Base-by-base conservation (phyloP, 2,329 filamentous ascomycete genomes). In the Emergomyces pasteurianus region DNA sequence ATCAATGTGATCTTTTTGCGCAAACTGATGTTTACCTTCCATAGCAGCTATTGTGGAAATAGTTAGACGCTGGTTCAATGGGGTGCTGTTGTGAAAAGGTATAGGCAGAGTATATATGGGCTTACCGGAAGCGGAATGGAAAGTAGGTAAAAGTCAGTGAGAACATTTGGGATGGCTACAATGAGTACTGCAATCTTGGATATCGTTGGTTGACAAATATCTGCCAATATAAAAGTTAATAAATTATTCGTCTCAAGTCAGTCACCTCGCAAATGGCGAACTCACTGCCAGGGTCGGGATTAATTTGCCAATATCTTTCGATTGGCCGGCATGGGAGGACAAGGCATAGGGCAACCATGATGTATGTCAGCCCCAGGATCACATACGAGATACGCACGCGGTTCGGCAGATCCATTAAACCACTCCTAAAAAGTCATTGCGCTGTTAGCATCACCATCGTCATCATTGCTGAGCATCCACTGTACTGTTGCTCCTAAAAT, bases 111-210 rank as follows among this genome's bases (percentile, higher is more conserved):
- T 12, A n/a, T 9, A 21, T 40, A 40, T 55, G 18, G 10, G 63
- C 67, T 62, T 68, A 84, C 80, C 1, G 82, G 81, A 3, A 85
- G 71, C 0, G 82, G 81, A 28, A 85, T 83, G 23, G 77, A 77
- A 60, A 85, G 77, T 16, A 85, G 73, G 62, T 84, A 85, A 1
- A 83, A 53, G 63, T 85, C 83, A 3, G 83, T 85, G 2, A 75
- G 58, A 6, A 83, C 74, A 63, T 84, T 84, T 54, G 79, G 72
- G 6, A 76, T 70, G 58, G 80, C 74, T 1, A 74, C 76, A 21
- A 79, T 74, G 67, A 77, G 77, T 43, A 82, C 72, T 57, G 80
- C 73, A 34, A 76, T 72, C 10, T 70, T 74, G 0, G 80, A 79
- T 8, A 78, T 74, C 16, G 78, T 77, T 40, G 77, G 72, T 58